Conservation (phyloP, 202 grass and related monocot species). For the Zoysia matrella region DNA sequence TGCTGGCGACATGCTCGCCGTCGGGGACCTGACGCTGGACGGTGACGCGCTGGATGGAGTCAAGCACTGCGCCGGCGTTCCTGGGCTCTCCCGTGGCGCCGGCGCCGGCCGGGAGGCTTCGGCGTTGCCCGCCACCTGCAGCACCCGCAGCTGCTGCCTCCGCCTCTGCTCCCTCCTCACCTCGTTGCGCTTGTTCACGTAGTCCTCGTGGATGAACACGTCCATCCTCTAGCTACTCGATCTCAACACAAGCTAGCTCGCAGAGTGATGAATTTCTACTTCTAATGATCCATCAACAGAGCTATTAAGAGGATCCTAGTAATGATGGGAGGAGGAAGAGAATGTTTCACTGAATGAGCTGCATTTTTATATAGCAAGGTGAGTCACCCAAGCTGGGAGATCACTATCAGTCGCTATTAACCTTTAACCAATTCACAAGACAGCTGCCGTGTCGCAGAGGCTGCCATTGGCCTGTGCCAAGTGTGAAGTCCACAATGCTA, state of each 20-base stretch:
- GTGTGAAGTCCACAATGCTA: constrained; percentile 47
- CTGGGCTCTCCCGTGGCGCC: constrained; percentile 10
- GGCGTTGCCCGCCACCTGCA: constrained; percentile 31
- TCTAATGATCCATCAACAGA: background rate
- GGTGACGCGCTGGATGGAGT: constrained; percentile 23
- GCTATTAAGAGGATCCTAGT: background rate
- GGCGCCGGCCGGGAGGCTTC: constrained; percentile 16
- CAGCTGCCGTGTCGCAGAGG: background rate
- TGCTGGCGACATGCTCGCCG: background rate
- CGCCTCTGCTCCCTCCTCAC: constrained; percentile 52
- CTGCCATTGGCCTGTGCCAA: constrained; percentile 44
- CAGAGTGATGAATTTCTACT: background rate
- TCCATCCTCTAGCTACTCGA: constrained; percentile 45
- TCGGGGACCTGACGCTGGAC: background rate
- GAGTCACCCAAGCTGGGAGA: background rate
- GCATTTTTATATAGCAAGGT: constrained; percentile 29
- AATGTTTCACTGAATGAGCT: constrained; percentile 7
- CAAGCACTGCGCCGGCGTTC: background rate
- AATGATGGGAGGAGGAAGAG: constrained; percentile 4
- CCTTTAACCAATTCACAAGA: constrained; percentile 40
- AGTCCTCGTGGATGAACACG: constrained; percentile 77
- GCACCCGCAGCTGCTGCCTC: constrained; percentile 47
- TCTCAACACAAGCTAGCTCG: background rate
- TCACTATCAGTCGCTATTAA: constrained; percentile 35
- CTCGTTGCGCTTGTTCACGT: constrained; percentile 63